Percentiles rank a stretch among this genome's conserved stretches.
phyloP scores from a whole-genome alignment of 1,284 basidiomycete genomes.

The Rhodotorula glutinis region DNA sequence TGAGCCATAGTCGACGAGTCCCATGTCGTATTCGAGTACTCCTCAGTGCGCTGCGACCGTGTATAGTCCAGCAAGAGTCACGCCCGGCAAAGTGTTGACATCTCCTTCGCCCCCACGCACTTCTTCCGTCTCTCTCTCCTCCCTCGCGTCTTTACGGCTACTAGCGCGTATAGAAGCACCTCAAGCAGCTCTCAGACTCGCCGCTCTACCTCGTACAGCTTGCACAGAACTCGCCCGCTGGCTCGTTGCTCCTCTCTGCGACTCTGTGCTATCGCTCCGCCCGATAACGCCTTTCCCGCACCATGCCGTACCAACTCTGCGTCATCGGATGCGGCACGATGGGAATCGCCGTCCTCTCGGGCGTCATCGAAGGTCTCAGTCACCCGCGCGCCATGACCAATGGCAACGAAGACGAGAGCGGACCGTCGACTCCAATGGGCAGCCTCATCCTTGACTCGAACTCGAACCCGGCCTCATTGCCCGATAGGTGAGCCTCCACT shows the following conservation, averaged over 20 bases:
- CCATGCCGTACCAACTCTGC: slow-evolving; percentile 42
- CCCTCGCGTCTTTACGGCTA: no score
- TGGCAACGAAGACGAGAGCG: slow-evolving; percentile 44
- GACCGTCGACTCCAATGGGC: slow-evolving; percentile 29
- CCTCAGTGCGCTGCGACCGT: no score
- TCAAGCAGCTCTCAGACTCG: no score
- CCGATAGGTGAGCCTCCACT: neutral
- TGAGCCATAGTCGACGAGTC: slow-evolving; percentile 33
- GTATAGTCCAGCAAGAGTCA: no score
- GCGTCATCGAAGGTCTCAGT: slow-evolving; percentile 72
- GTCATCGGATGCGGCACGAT: slow-evolving; percentile 91
- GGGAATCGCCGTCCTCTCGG: slow-evolving; percentile 93
- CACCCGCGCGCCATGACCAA: slow-evolving; percentile 44
- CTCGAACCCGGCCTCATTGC: slow-evolving; percentile 13
- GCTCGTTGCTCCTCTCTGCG: no score
- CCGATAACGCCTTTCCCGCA: neutral
- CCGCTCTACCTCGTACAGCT: no score
- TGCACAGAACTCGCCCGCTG: no score
- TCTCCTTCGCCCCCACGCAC: no score
- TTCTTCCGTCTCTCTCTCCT: no score
- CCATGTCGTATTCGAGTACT: neutral
- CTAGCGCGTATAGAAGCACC: no score
- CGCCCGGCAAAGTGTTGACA: no score
- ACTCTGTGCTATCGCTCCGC: neutral
- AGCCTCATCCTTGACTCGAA: slow-evolving; percentile 22